Evolutionary conservation across 495 filamentous ascomycete genomes (phyloP), one percentile per base, ranked within the genome.

Genomic region (Tuber umbilicatum): DNA sequence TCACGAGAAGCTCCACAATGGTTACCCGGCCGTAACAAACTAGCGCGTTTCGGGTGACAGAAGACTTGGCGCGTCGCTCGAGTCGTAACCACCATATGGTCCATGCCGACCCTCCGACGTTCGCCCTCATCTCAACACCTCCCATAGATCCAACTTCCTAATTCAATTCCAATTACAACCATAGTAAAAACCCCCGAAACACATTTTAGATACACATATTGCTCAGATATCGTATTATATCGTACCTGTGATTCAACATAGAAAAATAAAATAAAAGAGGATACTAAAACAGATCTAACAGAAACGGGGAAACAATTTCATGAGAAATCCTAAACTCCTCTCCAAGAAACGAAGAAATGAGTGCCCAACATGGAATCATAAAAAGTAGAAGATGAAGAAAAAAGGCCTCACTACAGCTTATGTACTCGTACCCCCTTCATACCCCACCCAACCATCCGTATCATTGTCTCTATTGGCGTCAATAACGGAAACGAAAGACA

Each of bases 271-370:
- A 31, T 17, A 64, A 64, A 31, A 64, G 31, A 64, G 55, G 27
- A 64, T 16, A 64, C 50, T 60, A 60, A 60, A 60, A 55, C 47
- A 55, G 47, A n/a, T 55, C 7, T 27, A 55, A 55, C 10, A 55
- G 47, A 55, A 55, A 27, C 7, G 47, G 47, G 47, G 31, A 60
- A 31, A 60, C 10, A 60, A 31, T 60, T 55, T 23, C 50, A 60
- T 12, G 50, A 60, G 50, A 60, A 64, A 64, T 17, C 55, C 55
- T 7, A 64, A 64, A 64, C 55, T 64, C 55, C 55, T 64, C 55
- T 35, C 31, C 27, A 64, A 35, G 27, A 64, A 64, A 64, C 14
- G 31, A 64, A 64, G 27, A 31, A 64, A 64, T 35, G 55, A 35
- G 31, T 17, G 27, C 14, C 27, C 55, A 64, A 64, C 55, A 64